Evolutionary conservation across 495 filamentous ascomycete species (phyloP).

Genomic region (Xylaria cubensis): DNA sequence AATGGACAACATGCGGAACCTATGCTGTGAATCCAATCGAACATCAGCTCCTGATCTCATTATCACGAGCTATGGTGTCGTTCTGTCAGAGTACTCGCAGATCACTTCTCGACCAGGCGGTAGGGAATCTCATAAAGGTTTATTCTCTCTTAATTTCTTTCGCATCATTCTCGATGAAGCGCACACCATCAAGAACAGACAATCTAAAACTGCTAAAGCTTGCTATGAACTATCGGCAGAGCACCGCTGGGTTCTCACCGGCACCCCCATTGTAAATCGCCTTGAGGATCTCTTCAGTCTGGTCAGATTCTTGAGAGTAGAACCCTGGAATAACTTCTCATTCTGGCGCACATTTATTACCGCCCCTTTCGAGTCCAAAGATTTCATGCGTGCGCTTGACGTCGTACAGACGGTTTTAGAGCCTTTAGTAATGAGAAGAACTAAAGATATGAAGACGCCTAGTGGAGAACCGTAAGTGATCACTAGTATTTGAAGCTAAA

Average conservation of each 20-base stretch:
- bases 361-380: slow-evolving; percentile 91
- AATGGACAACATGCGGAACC: slow-evolving; percentile 69
- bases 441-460: slow-evolving; percentile 97
- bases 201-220: slow-evolving; percentile 86
- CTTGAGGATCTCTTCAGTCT: slow-evolving; percentile 97
- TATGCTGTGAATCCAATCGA: slow-evolving; percentile 79
- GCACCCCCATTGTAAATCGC: slow-evolving; percentile 95
- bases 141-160: slow-evolving; percentile 93
- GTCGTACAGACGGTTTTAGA: slow-evolving; percentile 97
- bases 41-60: slow-evolving; percentile 82
- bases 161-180: slow-evolving; percentile 95
- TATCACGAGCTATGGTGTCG: slow-evolving; percentile 94
- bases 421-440: slow-evolving; percentile 90
- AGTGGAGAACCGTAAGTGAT: slow-evolving; percentile 69
- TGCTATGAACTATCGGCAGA: slow-evolving; percentile 86
- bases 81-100: slow-evolving; percentile 87
- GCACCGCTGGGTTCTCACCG: slow-evolving; percentile 93
- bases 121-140: slow-evolving; percentile 66
- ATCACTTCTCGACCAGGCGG: slow-evolving; percentile 63
- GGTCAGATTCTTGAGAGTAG: slow-evolving; percentile 88
- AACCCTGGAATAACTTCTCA: slow-evolving; percentile 97
- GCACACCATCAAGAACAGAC: slow-evolving; percentile 91
- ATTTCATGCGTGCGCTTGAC: slow-evolving; percentile 90
- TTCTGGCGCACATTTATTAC: slow-evolving; percentile 99
- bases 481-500: background rate